These are phyloP conservation scores for Mycena maculata DNA, from an alignment of 768 basidiomycete genomes.

Conservation along the genomic window DNA sequence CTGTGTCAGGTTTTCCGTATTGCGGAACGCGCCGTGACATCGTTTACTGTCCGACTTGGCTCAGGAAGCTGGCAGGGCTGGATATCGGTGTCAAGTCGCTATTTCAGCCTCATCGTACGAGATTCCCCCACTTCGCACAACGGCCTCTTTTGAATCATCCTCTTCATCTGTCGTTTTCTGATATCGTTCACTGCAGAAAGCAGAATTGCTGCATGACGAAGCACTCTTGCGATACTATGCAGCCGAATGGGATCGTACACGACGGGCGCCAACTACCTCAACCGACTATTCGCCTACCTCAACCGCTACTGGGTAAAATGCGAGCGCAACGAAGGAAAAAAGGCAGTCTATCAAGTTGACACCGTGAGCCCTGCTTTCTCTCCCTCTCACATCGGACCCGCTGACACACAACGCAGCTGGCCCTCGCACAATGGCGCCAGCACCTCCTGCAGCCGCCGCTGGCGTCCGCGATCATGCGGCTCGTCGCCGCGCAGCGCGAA, in stretches of 20 bases:
- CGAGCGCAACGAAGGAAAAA: conserved; percentile 96
- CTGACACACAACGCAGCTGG: conserved; percentile 65
- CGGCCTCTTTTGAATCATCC: too few relatives aligned
- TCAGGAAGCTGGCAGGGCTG: too few relatives aligned
- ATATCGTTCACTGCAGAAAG: conserved; percentile 62
- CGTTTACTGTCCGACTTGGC: too few relatives aligned
- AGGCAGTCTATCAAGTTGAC: conserved; percentile 94
- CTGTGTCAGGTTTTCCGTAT: too few relatives aligned
- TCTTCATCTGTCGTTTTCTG: too few relatives aligned
- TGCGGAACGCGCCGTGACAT: too few relatives aligned
- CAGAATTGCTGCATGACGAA: conserved; percentile 88
- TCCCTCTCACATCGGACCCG: neutral
- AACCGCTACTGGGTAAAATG: conserved; percentile 99
- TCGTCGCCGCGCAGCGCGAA: conserved; percentile 94
- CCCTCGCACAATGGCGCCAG: conserved; percentile 94
- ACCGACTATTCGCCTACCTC: conserved; percentile 96
- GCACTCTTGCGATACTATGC: conserved; percentile 92
- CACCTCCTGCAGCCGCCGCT: conserved; percentile 90
- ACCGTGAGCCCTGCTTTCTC: conserved; percentile 68
- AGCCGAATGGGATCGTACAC: conserved; percentile 97
- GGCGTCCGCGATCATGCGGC: conserved; percentile 85
- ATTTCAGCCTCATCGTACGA: neutral
- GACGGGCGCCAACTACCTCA: conserved; percentile 96
- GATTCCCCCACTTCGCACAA: neutral
- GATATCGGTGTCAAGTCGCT: neutral